Percentiles rank a stretch among this genome's conserved stretches.
phyloP scores from a whole-genome alignment of 306 rosid genomes.

The Medicago lupulina region DNA sequence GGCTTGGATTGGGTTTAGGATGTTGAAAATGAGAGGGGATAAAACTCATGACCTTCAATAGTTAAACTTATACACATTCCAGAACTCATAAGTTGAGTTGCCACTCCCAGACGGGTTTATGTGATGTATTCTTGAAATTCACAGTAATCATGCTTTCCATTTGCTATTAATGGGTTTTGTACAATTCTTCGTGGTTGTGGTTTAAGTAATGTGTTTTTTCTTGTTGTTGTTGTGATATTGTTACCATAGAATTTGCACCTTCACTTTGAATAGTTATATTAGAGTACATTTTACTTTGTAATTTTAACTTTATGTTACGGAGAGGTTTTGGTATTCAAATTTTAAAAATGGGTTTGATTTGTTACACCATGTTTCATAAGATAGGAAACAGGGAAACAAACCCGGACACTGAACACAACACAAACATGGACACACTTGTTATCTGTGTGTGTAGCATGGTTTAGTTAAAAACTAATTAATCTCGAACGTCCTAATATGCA shows the following conservation, averaged over 20 bases:
- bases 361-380: slow-evolving; percentile 14
- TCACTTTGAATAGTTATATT: slow-evolving; percentile 18
- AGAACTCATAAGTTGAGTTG: neutral
- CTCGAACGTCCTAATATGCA: too few species aligned
- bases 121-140: slow-evolving; percentile 10
- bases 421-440: too few species aligned
- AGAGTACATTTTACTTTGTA: slow-evolving; percentile 4
- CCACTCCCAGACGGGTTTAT: neutral
- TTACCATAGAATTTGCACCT: neutral
- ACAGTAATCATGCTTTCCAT: slow-evolving; percentile 19
- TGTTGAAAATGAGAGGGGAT: neutral
- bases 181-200: slow-evolving; percentile 4
- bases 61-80: neutral
- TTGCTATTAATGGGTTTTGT: slow-evolving; percentile 15
- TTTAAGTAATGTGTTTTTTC: slow-evolving; percentile 33
- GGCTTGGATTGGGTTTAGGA: neutral
- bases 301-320: slow-evolving; percentile 11
- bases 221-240: slow-evolving; percentile 11
- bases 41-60: neutral
- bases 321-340: slow-evolving; percentile 1
- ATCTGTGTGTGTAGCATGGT: too few species aligned
- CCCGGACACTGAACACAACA: too few species aligned
- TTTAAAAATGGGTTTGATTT: slow-evolving; percentile 12
- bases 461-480: too few species aligned
- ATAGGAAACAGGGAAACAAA: too few species aligned